These are phyloP conservation scores for Daldinia sp. DNA, from an alignment of 2,329 filamentous ascomycete species.

Conservation along the genomic window DNA sequence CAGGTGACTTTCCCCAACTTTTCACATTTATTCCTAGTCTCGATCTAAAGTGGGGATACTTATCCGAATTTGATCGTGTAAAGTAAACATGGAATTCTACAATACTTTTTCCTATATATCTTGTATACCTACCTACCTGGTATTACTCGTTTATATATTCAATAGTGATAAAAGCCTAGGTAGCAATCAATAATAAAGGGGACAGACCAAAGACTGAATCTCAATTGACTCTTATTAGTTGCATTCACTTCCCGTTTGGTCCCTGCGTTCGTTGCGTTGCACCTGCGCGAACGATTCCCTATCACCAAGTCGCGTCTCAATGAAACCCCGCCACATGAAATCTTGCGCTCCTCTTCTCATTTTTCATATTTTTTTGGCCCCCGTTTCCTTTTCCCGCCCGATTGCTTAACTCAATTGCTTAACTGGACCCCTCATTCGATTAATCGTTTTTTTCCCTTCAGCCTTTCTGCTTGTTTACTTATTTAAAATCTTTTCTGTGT, in stretches of 20 bases:
- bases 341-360: conserved; percentile 14
- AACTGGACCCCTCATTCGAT: conserved; percentile 20
- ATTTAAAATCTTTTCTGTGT: conserved; percentile 39
- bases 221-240: conserved; percentile 8
- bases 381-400: conserved; percentile 22
- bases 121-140: too few relatives aligned
- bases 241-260: conserved; percentile 31
- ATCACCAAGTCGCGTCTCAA: conserved; percentile 30
- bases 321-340: conserved; percentile 42
- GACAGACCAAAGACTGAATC: conserved; percentile 2
- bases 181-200: not conserved
- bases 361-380: conserved; percentile 27
- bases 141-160: too few relatives aligned
- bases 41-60: conserved; percentile 17
- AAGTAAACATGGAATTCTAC: not conserved
- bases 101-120: not conserved
- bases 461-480: conserved; percentile 19
- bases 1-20: conserved; percentile 32
- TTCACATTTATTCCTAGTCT: conserved; percentile 21
- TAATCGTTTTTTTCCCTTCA: conserved; percentile 15
- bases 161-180: not conserved
- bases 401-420: not conserved
- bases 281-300: conserved; percentile 26
- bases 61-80: not conserved
- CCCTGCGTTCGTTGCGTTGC: conserved; percentile 32